Evolutionary conservation across 805 yeast genomes (phyloP).

Genomic region (Aciculoconidium aculeatum): DNA sequence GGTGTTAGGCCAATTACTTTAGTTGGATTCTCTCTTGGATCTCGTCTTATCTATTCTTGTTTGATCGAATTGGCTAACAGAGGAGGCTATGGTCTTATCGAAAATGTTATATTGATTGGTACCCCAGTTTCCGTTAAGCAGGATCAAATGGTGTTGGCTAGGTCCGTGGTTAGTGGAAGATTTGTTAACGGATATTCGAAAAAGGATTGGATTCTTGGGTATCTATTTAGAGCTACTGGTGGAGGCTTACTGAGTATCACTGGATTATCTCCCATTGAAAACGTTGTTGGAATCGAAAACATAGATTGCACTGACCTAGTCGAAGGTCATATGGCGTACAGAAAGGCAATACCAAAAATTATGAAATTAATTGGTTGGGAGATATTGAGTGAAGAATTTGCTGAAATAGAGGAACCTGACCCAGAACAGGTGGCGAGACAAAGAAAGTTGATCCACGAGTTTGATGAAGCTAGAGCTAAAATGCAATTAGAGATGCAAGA

Average conservation of each 20-base stretch:
- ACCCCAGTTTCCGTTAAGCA: constrained; percentile 75
- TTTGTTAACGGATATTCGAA: constrained; percentile 87
- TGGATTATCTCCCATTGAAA: constrained; percentile 74
- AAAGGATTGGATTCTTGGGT: constrained; percentile 95
- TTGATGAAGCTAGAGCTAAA: constrained; percentile 75
- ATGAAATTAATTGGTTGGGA: constrained; percentile 68
- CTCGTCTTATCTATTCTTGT: constrained; percentile 88
- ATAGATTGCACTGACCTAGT: constrained; percentile 81
- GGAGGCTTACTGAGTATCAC: constrained; percentile 92
- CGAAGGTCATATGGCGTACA: constrained; percentile 96
- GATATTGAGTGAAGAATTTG: constrained; percentile 82
- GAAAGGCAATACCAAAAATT: constrained; percentile 86
- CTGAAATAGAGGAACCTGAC: constrained; percentile 94
- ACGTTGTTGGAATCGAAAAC: constrained; percentile 65
- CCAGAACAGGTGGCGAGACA: constrained; percentile 82
- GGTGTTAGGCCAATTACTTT: constrained; percentile 91
- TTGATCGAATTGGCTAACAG: constrained; percentile 75
- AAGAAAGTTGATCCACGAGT: constrained; percentile 69
- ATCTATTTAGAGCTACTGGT: constrained; percentile 88
- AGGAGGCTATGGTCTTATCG: constrained; percentile 84
- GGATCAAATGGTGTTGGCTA: constrained; percentile 72
- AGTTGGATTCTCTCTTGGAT: constrained; percentile 91
- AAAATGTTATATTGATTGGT: constrained; percentile 84
- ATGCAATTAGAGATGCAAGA: constrained; percentile 41
- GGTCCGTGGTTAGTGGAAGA: constrained; percentile 83